Percentiles rank a stretch among this genome's conserved stretches.
Conservation (phyloP, 805 yeast genomes). For the Monosporozyma aerobia region DNA sequence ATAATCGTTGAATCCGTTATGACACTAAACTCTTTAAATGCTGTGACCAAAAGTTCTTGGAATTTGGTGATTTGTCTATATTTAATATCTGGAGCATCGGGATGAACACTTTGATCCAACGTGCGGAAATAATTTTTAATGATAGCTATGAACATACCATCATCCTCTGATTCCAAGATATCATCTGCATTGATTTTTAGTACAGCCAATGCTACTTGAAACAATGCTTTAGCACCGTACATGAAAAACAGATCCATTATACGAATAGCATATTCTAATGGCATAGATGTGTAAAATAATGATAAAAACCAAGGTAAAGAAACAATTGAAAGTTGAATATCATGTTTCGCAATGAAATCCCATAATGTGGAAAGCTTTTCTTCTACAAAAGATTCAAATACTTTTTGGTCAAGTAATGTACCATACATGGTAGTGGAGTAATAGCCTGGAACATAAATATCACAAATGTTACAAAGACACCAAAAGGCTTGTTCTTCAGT, state of each 20-base stretch:
- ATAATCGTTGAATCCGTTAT: constrained; percentile 67
- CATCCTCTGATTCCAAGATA: constrained; percentile 72
- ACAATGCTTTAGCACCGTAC: constrained; percentile 81
- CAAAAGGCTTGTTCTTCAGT: constrained; percentile 97
- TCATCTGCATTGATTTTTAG: constrained; percentile 81
- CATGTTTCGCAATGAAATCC: constrained; percentile 68
- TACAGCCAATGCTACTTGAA: constrained; percentile 91
- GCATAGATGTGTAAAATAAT: constrained; percentile 85
- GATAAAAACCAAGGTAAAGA: constrained; percentile 96
- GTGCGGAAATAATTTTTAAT: constrained; percentile 73
- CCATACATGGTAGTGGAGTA: constrained; percentile 98
- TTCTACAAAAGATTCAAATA: constrained; percentile 81
- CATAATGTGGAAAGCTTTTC: constrained; percentile 83
- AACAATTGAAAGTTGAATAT: constrained; percentile 86
- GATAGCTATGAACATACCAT: constrained; percentile 81
- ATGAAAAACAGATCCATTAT: constrained; percentile 83
- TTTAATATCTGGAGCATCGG: constrained; percentile 55
- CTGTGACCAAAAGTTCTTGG: constrained; percentile 82
- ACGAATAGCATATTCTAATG: constrained; percentile 84
- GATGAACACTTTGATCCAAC: constrained; percentile 71
- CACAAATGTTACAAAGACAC: constrained; percentile 76
- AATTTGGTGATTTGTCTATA: constrained; percentile 67
- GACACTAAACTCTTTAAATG: constrained; percentile 81
- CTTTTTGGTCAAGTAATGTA: constrained; percentile 85
- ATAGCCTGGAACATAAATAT: constrained; percentile 84